A percentile compares a stretch with the other conserved stretches of the same genome.
These are phyloP conservation scores for Cladosporium sp. DNA, from an alignment of 2,329 filamentous ascomycete species.

Conservation along the genomic window DNA sequence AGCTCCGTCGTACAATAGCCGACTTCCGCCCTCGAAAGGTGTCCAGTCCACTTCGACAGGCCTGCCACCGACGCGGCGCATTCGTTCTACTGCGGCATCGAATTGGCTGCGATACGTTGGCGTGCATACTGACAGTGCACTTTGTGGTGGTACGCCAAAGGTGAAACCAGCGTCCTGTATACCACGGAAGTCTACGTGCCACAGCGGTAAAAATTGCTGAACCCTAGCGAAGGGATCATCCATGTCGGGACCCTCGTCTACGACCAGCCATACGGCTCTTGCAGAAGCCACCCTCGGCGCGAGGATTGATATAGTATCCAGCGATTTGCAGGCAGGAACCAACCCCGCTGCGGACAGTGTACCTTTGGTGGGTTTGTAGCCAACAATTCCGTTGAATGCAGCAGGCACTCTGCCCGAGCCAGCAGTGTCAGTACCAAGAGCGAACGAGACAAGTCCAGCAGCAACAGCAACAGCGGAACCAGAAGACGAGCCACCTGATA, in stretches of 20 bases:
- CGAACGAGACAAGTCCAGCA: constrained; percentile 56
- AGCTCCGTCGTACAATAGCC: constrained; percentile 59
- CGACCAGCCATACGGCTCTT: constrained; percentile 51
- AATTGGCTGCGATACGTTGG: constrained; percentile 48
- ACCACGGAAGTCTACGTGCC: constrained; percentile 38
- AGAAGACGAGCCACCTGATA: constrained; percentile 60
- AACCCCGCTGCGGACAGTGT: constrained; percentile 54
- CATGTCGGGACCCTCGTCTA: constrained; percentile 50
- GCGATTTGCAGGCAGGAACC: constrained; percentile 57
- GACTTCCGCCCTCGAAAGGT: constrained; percentile 55
- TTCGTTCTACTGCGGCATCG: constrained; percentile 42
- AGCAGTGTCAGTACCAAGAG: constrained; percentile 60
- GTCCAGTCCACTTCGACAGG: constrained; percentile 52
- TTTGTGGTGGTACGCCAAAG: constrained; percentile 52
- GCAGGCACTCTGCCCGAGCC: constrained; percentile 57
- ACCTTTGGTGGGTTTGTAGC: constrained; percentile 54
- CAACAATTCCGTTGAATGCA: constrained; percentile 57
- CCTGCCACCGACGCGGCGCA: constrained; percentile 47
- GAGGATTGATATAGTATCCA: constrained; percentile 61
- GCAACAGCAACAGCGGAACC: constrained; percentile 59
- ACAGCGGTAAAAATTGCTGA: constrained; percentile 37
- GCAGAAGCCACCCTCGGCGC: constrained; percentile 53
- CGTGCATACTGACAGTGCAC: constrained; percentile 48
- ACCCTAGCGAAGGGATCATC: constrained; percentile 57
- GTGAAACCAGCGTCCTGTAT: constrained; percentile 45